Conservation (phyloP, 1,139 yeast genomes). For the Magnusiomyces suaveolens region DNA sequence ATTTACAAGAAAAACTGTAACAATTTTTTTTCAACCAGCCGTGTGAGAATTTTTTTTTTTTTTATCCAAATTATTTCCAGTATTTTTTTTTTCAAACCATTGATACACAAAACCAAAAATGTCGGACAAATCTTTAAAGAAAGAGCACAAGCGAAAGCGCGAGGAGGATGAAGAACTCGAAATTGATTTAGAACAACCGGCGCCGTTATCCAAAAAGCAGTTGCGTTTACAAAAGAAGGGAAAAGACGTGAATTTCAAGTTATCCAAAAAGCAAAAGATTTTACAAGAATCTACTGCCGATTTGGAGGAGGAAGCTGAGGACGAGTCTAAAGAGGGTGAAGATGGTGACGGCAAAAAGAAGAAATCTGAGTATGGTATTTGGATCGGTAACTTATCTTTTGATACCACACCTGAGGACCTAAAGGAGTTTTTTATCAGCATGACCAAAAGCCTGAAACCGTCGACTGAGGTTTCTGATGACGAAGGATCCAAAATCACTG, state of each 20-base stretch:
- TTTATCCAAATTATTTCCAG: neutral
- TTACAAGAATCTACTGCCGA: conserved; percentile 16
- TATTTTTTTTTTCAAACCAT: neutral
- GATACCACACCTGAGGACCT: conserved; percentile 75
- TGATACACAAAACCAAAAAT: neutral
- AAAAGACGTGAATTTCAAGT: conserved; percentile 20
- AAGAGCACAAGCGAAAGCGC: conserved; percentile 2
- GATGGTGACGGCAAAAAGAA: conserved; percentile 21
- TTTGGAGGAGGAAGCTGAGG: conserved; percentile 7
- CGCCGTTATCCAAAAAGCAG: conserved; percentile 87
- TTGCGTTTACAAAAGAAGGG: conserved; percentile 71
- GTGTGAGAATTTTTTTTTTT: neutral
- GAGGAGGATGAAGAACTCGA: conserved; percentile 37
- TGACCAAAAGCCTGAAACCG: conserved; percentile 32
- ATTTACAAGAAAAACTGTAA: neutral
- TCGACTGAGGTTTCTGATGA: neutral
- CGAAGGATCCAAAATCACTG: conserved; percentile 10
- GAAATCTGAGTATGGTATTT: conserved; percentile 62
- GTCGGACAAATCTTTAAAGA: conserved; percentile 7
- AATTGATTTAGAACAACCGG: conserved; percentile 65
- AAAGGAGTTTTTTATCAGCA: conserved; percentile 51
- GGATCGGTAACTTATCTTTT: conserved; percentile 90
- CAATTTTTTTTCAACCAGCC: neutral
- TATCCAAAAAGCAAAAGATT: conserved; percentile 17
- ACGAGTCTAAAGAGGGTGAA: conserved; percentile 4